These are phyloP conservation scores for Phyllostachys edulis DNA, from an alignment of 176 grass and related monocot species.

Conservation along the genomic window DNA sequence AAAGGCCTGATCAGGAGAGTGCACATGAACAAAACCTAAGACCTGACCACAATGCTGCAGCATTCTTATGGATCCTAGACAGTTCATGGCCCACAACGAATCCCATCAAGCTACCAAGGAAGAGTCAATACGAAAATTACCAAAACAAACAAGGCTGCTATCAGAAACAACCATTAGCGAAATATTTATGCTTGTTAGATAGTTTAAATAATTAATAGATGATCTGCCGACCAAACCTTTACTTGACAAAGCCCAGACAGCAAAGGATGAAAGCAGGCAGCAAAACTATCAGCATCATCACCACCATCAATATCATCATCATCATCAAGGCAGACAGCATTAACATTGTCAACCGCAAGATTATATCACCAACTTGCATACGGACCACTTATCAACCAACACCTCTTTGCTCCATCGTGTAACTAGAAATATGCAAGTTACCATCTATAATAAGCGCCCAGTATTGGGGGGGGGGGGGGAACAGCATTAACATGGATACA, in stretches of 20 bases:
- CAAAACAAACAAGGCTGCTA: neutral
- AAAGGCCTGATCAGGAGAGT: neutral
- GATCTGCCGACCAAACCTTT: slow-evolving; percentile 16
- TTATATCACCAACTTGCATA: slow-evolving; percentile 11
- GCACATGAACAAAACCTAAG: neutral
- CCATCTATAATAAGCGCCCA: neutral
- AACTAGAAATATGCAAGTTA: slow-evolving; percentile 33
- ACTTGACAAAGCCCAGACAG: slow-evolving; percentile 18
- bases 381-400: slow-evolving; percentile 4
- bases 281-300: slow-evolving; percentile 9
- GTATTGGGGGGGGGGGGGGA: neutral
- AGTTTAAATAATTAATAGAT: slow-evolving; percentile 14
- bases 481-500: slow-evolving; percentile 12
- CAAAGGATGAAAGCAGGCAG: neutral
- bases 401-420: slow-evolving; percentile 29
- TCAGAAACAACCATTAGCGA: neutral
- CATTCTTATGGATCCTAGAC: neutral
- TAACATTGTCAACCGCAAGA: slow-evolving; percentile 34
- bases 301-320: slow-evolving; percentile 21
- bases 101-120: neutral
- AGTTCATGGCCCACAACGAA: neutral
- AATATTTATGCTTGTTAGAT: neutral
- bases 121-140: neutral
- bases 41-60: neutral
- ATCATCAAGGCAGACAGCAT: slow-evolving; percentile 38